phyloP scores from a whole-genome alignment of 2,329 filamentous ascomycete genomes.

The Alternaria longipes region DNA sequence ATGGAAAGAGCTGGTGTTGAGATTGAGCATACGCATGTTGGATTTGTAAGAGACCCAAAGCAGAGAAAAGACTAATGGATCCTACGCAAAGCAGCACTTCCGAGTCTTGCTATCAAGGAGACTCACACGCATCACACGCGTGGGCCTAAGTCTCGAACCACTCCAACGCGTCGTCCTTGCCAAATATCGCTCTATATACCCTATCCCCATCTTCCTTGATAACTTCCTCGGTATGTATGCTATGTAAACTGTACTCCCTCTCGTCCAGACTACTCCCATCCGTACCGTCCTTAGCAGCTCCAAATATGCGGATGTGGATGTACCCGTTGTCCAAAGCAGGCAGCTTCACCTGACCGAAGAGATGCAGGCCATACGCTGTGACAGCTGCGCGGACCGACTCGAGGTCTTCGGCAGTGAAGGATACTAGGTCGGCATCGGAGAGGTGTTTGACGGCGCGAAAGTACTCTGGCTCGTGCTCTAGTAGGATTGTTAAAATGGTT shows the following conservation, averaged over 20 bases:
- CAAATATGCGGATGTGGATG: slow-evolving; percentile 46
- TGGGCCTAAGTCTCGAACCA: slow-evolving; percentile 46
- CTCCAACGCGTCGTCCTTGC: slow-evolving; percentile 40
- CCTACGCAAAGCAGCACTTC: background rate
- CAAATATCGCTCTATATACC: slow-evolving; percentile 46
- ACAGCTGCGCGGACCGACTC: slow-evolving; percentile 40
- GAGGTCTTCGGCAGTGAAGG: slow-evolving; percentile 39
- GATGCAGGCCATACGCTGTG: slow-evolving; percentile 45
- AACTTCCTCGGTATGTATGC: slow-evolving; percentile 32
- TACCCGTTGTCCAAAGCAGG: slow-evolving; percentile 37
- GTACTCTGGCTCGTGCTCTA: slow-evolving; percentile 51
- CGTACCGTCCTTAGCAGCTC: slow-evolving; percentile 44
- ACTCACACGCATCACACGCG: no score
- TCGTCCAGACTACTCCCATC: slow-evolving; percentile 44
- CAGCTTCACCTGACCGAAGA: slow-evolving; percentile 43
- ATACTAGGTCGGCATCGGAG: slow-evolving; percentile 48
- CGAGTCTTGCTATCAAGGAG: no score
- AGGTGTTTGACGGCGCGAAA: slow-evolving; percentile 52
- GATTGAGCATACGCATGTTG: background rate
- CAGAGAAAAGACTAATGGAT: background rate
- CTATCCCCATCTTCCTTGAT: background rate
- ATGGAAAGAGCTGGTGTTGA: background rate
- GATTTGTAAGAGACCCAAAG: background rate
- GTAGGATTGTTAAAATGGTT: background rate
- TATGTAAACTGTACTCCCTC: slow-evolving; percentile 45